Evolutionary conservation across 805 yeast species (phyloP).

Genomic region (Spathaspora passalidarum): DNA sequence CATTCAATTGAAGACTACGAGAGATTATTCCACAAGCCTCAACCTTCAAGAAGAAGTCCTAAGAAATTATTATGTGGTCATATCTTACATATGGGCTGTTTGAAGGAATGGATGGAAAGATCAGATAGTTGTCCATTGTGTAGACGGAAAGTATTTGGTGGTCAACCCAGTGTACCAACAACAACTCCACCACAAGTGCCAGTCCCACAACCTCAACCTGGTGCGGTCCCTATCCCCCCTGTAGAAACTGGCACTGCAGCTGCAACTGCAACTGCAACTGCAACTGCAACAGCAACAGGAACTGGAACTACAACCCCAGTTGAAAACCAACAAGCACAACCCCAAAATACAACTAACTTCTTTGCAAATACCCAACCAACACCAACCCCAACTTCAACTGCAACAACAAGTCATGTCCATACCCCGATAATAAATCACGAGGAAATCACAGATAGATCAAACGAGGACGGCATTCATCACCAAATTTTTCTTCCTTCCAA

Average conservation of each 20-base stretch:
- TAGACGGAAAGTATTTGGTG: conserved; percentile 56
- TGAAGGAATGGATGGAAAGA: conserved; percentile 89
- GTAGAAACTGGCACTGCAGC: neutral
- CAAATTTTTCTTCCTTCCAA: conserved; percentile 15
- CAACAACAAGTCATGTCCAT: neutral
- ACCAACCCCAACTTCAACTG: neutral
- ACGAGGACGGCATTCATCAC: neutral
- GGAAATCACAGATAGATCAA: neutral
- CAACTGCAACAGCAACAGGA: neutral
- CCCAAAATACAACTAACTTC: no score
- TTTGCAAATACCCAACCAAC: no score
- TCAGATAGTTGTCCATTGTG: conserved; percentile 95
- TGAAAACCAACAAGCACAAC: neutral
- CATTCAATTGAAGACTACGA: conserved; percentile 39
- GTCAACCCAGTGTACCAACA: neutral
- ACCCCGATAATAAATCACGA: neutral
- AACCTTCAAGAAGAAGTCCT: conserved; percentile 49
- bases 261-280: neutral
- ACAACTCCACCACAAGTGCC: neutral
- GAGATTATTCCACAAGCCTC: conserved; percentile 12
- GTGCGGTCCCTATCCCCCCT: neutral
- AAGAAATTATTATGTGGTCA: conserved; percentile 83
- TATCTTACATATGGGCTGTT: conserved; percentile 83
- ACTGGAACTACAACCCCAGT: neutral
- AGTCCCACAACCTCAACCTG: neutral